Conservation (phyloP, 768 basidiomycete species). For the Stropharia rugosoannulata region DNA sequence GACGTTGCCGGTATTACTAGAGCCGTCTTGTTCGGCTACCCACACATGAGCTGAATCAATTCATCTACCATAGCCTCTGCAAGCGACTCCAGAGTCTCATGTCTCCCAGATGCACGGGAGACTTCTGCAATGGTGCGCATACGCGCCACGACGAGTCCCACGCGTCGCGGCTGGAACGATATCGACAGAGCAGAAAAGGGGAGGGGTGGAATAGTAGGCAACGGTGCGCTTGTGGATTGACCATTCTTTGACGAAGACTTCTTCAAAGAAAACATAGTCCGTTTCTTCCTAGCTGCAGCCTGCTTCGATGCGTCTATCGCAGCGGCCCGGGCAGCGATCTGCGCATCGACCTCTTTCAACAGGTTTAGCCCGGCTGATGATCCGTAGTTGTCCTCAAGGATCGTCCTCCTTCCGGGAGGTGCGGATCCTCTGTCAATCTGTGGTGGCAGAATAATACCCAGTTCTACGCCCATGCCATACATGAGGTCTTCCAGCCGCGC, state of each 20-base stretch:
- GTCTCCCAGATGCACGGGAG: slow-evolving; percentile 26
- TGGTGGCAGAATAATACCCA: slow-evolving; percentile 35
- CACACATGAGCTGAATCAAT: slow-evolving; percentile 28
- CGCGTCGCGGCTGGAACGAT: slow-evolving; percentile 41
- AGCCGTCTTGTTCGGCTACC: too few relatives aligned
- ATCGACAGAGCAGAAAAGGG: slow-evolving; percentile 39
- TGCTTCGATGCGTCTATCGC: neutral
- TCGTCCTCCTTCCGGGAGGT: neutral
- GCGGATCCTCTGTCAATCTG: neutral
- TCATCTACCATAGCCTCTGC: slow-evolving; percentile 53
- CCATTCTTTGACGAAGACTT: slow-evolving; percentile 4
- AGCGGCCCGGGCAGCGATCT: neutral
- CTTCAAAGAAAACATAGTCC: slow-evolving; percentile 5
- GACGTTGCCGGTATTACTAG: too few relatives aligned
- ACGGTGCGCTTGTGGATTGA: slow-evolving; percentile 9
- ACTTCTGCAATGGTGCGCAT: slow-evolving; percentile 59
- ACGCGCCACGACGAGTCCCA: slow-evolving; percentile 37
- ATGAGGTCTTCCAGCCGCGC: slow-evolving; percentile 78
- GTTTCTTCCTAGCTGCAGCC: neutral
- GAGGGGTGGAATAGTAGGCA: slow-evolving; percentile 25
- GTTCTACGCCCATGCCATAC: slow-evolving; percentile 35
- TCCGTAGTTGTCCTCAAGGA: neutral
- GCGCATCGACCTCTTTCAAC: neutral
- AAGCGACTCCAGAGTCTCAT: slow-evolving; percentile 54
- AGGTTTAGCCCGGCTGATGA: neutral